Percentiles rank a stretch among this genome's conserved stretches.
Conservation (phyloP, 345 rosid genomes). For the Schrenkiella parvula region DNA sequence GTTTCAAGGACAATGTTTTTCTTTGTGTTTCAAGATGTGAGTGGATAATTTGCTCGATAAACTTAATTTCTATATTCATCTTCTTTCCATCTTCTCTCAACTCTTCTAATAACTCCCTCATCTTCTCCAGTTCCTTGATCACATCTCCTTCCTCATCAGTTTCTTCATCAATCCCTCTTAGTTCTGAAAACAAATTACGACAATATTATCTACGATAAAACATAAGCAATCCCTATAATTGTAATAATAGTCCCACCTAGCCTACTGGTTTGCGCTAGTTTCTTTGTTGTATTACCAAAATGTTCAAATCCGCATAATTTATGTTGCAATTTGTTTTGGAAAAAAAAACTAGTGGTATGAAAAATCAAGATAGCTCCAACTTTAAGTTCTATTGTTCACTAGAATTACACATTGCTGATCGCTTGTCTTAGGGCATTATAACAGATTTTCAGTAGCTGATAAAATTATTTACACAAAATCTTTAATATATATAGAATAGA, state of each 20-base stretch:
- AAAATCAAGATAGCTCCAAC: neutral
- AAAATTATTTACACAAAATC: too few species aligned
- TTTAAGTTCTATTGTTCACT: neutral
- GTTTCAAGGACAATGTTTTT: neutral
- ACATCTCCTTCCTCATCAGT: neutral
- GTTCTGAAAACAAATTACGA: neutral
- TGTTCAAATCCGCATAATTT: neutral
- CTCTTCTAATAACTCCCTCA: neutral
- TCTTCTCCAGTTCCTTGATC: neutral
- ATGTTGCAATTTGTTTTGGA: neutral
- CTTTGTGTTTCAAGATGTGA: neutral
- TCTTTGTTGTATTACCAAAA: neutral
- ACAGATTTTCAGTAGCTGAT: too few species aligned
- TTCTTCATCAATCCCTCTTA: neutral
- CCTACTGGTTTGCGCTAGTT: neutral
- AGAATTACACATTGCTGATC: too few species aligned
- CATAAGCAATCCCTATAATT: neutral
- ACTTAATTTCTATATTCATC: neutral
- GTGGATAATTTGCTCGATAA: neutral
- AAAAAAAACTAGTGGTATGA: too few species aligned
- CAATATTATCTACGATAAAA: neutral
- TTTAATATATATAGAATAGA: too few species aligned
- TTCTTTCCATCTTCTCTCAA: conserved; percentile 12
- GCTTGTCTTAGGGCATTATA: too few species aligned
- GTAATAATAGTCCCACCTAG: neutral